Conservation (phyloP, 257 asterid species). For the Nicotiana attenuata region DNA sequence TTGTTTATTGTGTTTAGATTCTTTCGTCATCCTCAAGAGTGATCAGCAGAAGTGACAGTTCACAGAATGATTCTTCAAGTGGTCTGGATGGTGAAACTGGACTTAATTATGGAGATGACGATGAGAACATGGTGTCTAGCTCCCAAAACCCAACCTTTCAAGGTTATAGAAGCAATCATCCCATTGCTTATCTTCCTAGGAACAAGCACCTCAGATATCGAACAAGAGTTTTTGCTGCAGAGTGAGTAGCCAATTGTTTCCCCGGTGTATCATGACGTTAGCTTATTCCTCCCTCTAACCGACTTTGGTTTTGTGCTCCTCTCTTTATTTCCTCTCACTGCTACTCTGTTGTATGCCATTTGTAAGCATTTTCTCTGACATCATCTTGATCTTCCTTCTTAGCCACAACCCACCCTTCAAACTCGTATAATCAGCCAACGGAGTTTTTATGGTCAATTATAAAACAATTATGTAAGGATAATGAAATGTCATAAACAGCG, state of each 20-base stretch:
- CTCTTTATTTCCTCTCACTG: background rate
- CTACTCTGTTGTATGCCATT: background rate
- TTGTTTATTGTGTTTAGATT: conserved; percentile 40
- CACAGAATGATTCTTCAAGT: conserved; percentile 53
- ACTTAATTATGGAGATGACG: conserved; percentile 60
- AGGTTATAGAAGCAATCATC: conserved; percentile 36
- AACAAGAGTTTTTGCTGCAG: conserved; percentile 96
- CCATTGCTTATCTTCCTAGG: conserved; percentile 49
- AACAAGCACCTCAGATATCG: conserved; percentile 97
- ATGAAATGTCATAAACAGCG: background rate
- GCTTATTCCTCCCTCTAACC: background rate
- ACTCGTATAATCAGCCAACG: background rate
- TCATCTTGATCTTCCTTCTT: background rate
- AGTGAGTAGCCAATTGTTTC: conserved; percentile 46
- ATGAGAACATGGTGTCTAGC: conserved; percentile 89
- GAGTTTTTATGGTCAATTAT: background rate
- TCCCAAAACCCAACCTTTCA: conserved; percentile 35
- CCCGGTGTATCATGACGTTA: background rate
- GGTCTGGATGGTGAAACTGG: conserved; percentile 53
- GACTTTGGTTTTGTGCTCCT: background rate
- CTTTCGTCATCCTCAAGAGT: conserved; percentile 71
- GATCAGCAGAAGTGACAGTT: conserved; percentile 31
- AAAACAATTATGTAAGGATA: background rate
- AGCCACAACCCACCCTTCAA: background rate
- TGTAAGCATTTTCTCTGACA: conserved; percentile 2